Conservation (phyloP, 129 eudicot species). For the Pulicaria dysenterica region DNA sequence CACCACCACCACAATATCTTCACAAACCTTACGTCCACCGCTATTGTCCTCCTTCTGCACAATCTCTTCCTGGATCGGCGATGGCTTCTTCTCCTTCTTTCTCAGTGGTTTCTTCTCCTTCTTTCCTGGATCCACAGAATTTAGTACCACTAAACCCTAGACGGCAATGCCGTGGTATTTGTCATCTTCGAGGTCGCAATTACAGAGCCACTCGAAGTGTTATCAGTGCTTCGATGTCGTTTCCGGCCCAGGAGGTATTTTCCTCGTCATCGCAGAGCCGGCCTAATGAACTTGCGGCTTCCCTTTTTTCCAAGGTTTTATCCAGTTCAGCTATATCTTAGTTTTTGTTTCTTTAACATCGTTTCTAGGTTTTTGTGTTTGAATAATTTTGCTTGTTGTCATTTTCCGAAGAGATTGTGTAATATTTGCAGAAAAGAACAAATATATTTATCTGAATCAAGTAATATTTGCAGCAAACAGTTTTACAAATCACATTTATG, state of each 20-base stretch:
- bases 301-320: slow-evolving; percentile 54
- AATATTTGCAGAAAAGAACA: no score
- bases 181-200: slow-evolving; percentile 23
- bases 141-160: slow-evolving; percentile 27
- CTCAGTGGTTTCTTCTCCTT: slow-evolving; percentile 31
- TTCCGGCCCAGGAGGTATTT: slow-evolving; percentile 41
- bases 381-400: background rate
- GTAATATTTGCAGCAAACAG: background rate
- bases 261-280: slow-evolving; percentile 36
- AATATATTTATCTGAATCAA: background rate
- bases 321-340: background rate
- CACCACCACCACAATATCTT: slow-evolving; percentile 6
- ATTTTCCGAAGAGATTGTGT: no score
- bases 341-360: background rate
- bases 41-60: slow-evolving; percentile 4
- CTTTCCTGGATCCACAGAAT: background rate
- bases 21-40: slow-evolving; percentile 13
- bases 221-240: slow-evolving; percentile 45
- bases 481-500: background rate
- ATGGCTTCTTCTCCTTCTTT: slow-evolving; percentile 41
- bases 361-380: background rate
- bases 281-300: slow-evolving; percentile 52
- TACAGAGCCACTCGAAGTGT: slow-evolving; percentile 8
- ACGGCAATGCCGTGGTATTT: slow-evolving; percentile 15
- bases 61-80: slow-evolving; percentile 13